Evolutionary conservation across 805 yeast genomes (phyloP).

Genomic region (Metschnikowia cubensis): DNA sequence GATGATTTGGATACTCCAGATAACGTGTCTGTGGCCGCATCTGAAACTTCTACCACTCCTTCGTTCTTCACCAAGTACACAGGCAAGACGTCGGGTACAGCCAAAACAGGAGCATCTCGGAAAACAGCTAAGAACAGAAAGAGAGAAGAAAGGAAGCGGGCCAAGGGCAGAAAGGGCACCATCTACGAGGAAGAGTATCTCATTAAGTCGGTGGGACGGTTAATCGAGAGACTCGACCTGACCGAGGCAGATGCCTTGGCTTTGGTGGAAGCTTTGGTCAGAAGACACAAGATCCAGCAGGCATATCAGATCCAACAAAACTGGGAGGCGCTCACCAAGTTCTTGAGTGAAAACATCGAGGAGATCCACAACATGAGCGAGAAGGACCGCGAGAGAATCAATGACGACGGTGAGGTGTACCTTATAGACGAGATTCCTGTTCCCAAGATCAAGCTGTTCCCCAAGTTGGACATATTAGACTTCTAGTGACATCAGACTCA

Average conservation of each 20-base stretch:
- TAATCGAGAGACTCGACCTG: constrained; percentile 73
- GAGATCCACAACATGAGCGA: constrained; percentile 84
- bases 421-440: constrained; percentile 70
- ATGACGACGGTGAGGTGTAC: constrained; percentile 84
- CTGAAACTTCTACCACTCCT: constrained; percentile 88
- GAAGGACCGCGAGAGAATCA: constrained; percentile 80
- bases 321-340: constrained; percentile 52
- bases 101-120: constrained; percentile 93
- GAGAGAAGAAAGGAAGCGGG: constrained; percentile 92
- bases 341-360: constrained; percentile 55
- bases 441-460: constrained; percentile 64
- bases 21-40: constrained; percentile 90
- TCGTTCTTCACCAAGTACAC: constrained; percentile 95
- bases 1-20: constrained; percentile 74
- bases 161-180: constrained; percentile 97
- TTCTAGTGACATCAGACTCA: constrained; percentile 30
- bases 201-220: constrained; percentile 80
- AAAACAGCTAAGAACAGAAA: constrained; percentile 87
- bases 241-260: constrained; percentile 71
- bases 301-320: constrained; percentile 76
- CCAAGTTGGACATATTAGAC: constrained; percentile 54
- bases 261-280: constrained; percentile 69
- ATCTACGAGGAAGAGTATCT: constrained; percentile 96
- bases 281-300: constrained; percentile 70
- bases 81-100: constrained; percentile 93